Percentiles rank a stretch among this genome's conserved stretches.
phyloP scores from a whole-genome alignment of 1,139 yeast genomes.

The Taphrina wiesneri region DNA sequence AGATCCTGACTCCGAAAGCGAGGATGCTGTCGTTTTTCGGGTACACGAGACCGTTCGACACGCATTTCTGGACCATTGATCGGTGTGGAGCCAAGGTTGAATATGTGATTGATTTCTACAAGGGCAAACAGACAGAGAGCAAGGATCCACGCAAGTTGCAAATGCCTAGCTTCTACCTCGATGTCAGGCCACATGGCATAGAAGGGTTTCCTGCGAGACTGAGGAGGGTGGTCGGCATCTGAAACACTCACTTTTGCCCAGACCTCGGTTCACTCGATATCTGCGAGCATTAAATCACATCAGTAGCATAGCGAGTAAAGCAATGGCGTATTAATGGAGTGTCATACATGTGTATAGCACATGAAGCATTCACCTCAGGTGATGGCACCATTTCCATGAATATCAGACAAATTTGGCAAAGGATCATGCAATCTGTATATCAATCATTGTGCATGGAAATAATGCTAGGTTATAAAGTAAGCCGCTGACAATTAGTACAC shows the following conservation, averaged over 20 bases:
- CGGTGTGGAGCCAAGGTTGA: slow-evolving; percentile 82
- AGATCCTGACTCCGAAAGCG: slow-evolving; percentile 85
- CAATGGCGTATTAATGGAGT: no score
- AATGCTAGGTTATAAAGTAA: neutral
- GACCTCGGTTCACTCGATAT: no score
- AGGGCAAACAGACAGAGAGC: slow-evolving; percentile 52
- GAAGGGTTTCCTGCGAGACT: slow-evolving; percentile 27
- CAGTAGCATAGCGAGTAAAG: no score
- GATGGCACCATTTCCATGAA: no score
- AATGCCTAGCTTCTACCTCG: slow-evolving; percentile 33
- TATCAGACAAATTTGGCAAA: no score
- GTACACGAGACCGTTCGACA: slow-evolving; percentile 73
- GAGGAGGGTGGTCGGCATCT: neutral
- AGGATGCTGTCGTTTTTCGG: slow-evolving; percentile 61
- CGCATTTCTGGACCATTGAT: slow-evolving; percentile 94
- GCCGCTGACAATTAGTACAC: neutral
- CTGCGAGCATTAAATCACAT: no score
- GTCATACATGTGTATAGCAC: no score
- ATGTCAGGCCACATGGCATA: slow-evolving; percentile 27
- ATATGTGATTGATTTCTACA: slow-evolving; percentile 89
- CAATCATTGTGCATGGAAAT: neutral
- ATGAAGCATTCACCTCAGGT: no score
- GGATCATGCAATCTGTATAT: neutral
- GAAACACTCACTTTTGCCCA: no score
- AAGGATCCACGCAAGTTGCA: slow-evolving; percentile 12